Conservation (phyloP, 305 asterid genomes). For the Coffea humblotiana region DNA sequence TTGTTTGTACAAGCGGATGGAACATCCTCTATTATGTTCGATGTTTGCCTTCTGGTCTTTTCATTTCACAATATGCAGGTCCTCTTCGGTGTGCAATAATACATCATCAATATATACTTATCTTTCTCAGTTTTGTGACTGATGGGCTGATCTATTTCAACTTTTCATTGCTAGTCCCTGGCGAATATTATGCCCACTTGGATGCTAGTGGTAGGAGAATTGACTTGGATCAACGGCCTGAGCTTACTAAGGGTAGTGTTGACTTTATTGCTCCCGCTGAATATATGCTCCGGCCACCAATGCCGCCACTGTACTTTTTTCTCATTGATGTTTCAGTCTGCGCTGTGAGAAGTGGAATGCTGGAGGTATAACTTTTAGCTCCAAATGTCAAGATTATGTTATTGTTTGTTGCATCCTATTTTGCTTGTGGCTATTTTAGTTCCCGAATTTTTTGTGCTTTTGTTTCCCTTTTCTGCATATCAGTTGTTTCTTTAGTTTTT, state of each 20-base stretch:
- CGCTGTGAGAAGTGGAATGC: constrained; percentile 96
- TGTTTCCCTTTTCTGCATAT: not conserved
- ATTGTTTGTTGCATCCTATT: not conserved
- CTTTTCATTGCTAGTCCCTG: constrained; percentile 66
- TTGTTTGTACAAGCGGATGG: not conserved
- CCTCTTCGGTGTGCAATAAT: not conserved
- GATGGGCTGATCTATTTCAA: constrained; percentile 28
- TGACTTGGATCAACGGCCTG: constrained; percentile 96
- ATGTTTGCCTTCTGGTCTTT: not conserved
- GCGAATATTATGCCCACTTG: constrained; percentile 83
- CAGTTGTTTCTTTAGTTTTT: not conserved
- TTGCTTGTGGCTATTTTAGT: not conserved
- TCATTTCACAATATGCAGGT: too few relatives aligned
- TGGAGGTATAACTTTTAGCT: constrained; percentile 65
- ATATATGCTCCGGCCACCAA: constrained; percentile 99
- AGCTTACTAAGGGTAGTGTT: constrained; percentile 88
- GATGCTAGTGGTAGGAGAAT: constrained; percentile 87
- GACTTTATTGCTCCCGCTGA: constrained; percentile 97
- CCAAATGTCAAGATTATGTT: not conserved
- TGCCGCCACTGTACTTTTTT: constrained; percentile 93
- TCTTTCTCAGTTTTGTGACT: constrained; percentile 2
- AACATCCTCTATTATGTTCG: not conserved
- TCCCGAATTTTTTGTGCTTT: not conserved
- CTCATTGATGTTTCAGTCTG: constrained; percentile 95
- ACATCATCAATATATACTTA: constrained; percentile 5